Percentiles rank a stretch among this genome's conserved stretches.
Evolutionary conservation across 148 eudicot species (phyloP).

Genomic region (Diospyros kaki): DNA sequence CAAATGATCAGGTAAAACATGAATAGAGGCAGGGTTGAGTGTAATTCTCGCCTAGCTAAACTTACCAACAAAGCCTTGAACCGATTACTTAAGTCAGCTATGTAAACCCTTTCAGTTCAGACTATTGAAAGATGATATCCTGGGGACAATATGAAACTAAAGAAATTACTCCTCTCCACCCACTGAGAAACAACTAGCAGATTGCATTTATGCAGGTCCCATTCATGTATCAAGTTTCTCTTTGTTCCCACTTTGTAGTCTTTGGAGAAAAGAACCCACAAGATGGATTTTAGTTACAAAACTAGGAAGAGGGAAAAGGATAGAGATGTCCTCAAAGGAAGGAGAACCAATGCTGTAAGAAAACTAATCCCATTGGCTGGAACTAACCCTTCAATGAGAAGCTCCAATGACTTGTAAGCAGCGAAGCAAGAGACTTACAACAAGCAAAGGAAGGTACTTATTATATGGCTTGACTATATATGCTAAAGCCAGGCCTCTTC

Average conservation of each 20-base stretch:
- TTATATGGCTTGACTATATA: constrained; percentile 22
- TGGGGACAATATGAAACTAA: too few relatives aligned
- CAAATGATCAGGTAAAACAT: too few relatives aligned
- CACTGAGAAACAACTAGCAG: not conserved
- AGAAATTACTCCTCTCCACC: too few relatives aligned
- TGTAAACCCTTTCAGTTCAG: too few relatives aligned
- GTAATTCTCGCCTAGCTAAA: too few relatives aligned
- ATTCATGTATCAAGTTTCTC: not conserved
- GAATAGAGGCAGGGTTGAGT: too few relatives aligned
- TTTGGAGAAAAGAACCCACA: constrained; percentile 16
- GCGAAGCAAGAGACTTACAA: constrained; percentile 17
- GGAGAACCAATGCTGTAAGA: constrained; percentile 36
- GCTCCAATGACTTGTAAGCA: constrained; percentile 31
- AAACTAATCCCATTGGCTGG: constrained; percentile 31
- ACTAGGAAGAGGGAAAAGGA: constrained; percentile 9
- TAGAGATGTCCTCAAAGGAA: constrained; percentile 25
- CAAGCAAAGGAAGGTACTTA: too few relatives aligned
- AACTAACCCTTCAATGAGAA: constrained; percentile 28
- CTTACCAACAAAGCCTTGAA: too few relatives aligned
- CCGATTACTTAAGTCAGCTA: too few relatives aligned
- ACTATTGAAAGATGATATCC: too few relatives aligned
- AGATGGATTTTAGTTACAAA: not conserved
- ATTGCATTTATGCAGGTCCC: not conserved
- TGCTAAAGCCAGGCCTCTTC: constrained; percentile 24
- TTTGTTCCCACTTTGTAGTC: constrained; percentile 24